These are phyloP conservation scores for Macaranga tanarius DNA, from an alignment of 441 rosid genomes.

Conservation along the genomic window DNA sequence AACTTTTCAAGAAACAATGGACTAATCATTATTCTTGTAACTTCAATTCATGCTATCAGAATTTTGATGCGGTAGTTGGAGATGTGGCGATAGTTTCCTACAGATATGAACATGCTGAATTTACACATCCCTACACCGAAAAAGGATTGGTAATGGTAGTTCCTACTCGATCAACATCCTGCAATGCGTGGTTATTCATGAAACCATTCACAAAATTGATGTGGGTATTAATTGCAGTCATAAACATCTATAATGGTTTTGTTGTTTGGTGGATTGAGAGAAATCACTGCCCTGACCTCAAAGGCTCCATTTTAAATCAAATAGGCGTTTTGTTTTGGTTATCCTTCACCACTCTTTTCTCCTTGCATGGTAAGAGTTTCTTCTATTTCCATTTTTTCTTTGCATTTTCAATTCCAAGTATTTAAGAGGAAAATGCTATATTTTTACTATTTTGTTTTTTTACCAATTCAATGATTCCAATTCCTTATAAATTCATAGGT, in stretches of 20 bases:
- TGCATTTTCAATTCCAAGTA: background rate
- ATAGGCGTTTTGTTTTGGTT: slow-evolving; percentile 25
- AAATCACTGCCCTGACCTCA: slow-evolving; percentile 10
- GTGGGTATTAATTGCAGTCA: slow-evolving; percentile 29
- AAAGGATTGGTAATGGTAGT: slow-evolving; percentile 26
- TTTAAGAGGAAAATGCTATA: background rate
- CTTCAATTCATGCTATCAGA: slow-evolving; percentile 1
- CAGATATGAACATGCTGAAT: slow-evolving; percentile 25
- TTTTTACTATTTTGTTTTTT: no score
- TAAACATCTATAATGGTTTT: slow-evolving; percentile 34
- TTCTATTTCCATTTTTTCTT: background rate
- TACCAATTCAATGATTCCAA: no score
- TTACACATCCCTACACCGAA: slow-evolving; percentile 30
- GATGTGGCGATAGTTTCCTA: slow-evolving; percentile 20
- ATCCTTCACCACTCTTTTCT: slow-evolving; percentile 32
- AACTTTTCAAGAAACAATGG: no score
- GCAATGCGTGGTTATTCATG: slow-evolving; percentile 28
- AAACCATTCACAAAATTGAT: slow-evolving; percentile 35
- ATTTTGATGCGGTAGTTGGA: slow-evolving; percentile 26
- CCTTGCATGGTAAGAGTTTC: slow-evolving; percentile 20
- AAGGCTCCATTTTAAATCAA: slow-evolving; percentile 20
- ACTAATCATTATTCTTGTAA: background rate
- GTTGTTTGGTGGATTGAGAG: slow-evolving; percentile 37
- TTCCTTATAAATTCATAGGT: no score
- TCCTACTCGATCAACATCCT: slow-evolving; percentile 6